Base-by-base conservation (phyloP, 129 eudicot species). In the Ambrosia trifida region DNA sequence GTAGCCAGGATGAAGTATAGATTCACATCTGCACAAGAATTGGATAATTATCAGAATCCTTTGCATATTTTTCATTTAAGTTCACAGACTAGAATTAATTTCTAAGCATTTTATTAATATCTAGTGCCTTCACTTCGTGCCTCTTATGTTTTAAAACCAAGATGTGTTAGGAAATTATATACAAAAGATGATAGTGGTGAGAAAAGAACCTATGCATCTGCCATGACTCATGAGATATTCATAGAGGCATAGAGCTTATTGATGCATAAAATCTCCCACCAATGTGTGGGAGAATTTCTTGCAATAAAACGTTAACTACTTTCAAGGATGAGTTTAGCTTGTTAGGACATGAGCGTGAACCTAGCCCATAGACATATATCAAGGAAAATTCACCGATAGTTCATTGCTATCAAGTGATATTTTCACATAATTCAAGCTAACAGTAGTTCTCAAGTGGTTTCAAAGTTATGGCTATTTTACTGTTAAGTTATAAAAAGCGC, bases 1-100 rank as follows among this genome's bases (percentile, higher is more conserved):
- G 63, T 67, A 47, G 64, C 94, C 96, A 3, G 99, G 97, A 56
- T 83, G 89, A 54, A 94, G 94, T 62, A 90, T 76, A 69, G 99
- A 76, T 73, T 94, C 96, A 82, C 99, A 94, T 71, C 99, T 94
- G 91, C 70, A 58, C 30, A 82, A 72, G 67, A 50, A 52, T 4
- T 10, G 18, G 4, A 46, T 20, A 3, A 24, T 54, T 11, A 53
- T 72, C 53, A 54, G 7, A 5, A 11, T 18, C 30, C 44, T 41
- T 12, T 12, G 70, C 28, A 44, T 40, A 49, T 38, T 63, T 14
- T 7, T 12, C 44, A 44, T 41, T 4, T 36, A 68, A 74, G 61
- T 19, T 19, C 33, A 54, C 61, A 19, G 32, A 54, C 61, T 19
- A 19, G 14, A 53, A 53, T 18, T 51, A 51, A 2, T 6, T 51